Base-by-base conservation (phyloP, 805 yeast species). In the Lachancea thermotolerans region DNA sequence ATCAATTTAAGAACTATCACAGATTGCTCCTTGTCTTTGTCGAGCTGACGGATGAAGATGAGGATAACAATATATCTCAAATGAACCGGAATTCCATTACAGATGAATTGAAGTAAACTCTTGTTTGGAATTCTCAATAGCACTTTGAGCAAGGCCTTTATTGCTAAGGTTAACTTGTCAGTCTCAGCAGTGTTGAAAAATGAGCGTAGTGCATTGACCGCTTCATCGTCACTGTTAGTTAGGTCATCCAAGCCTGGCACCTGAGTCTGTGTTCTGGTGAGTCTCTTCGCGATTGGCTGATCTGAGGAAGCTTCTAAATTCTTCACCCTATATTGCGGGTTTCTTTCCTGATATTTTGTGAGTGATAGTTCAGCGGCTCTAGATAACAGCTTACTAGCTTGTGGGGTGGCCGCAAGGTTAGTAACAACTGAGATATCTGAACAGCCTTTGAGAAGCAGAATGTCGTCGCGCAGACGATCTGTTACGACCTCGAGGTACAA, bases 71-170 rank as follows among this genome's bases (percentile, higher is more conserved):
- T 67, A 66, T 84, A 87, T 50, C 95, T 70, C 51, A 79, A 71
- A 58, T 80, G 95, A 33, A 81, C 93, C 0, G 88, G 97, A 9
- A 87, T 77, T 77, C 90, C 87, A 34, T 77, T 75, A 7, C 89
- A 79, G 47, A 86, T 74, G 49, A 79, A 68, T 50, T 81, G 82
- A 32, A 86, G 65, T 39, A 90, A 67, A 9, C 62, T 59, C 30
- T 57, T 60, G 32, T 65, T 64, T 4, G 66, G 65, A 15, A 54
- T 57, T 15, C 39, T 57, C 49, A 70, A 58, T 35, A 78, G 57
- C 52, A 71, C 76, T 12, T 67, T 61, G 9, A 79, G 66, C 16
- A 86, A 68, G 4, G 79, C 72, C 16, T 65, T 67, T 0, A 88
- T 75, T 14, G 85, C 72, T 17, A 72, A 62, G 34, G 75, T 70